A percentile compares a stretch with the other conserved stretches of the same genome.
Evolutionary conservation across 1,284 basidiomycete genomes (phyloP).

Genomic region (Ceratobasidium sp.): DNA sequence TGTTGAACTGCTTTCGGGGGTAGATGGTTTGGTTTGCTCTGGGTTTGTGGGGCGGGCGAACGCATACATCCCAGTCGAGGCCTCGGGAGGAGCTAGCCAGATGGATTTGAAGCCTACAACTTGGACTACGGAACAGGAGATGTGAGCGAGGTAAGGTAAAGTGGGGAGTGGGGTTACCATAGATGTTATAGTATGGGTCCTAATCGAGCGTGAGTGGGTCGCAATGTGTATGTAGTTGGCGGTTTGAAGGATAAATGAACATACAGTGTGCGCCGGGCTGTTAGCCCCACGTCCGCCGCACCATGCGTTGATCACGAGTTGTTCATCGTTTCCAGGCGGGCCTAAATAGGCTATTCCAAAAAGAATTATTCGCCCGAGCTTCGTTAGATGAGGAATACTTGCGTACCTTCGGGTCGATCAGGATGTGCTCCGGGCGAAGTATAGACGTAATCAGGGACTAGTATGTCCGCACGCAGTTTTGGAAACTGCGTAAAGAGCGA

Average conservation of each 20-base stretch:
- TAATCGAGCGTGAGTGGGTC: slow-evolving; percentile 54
- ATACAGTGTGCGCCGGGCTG: slow-evolving; percentile 92
- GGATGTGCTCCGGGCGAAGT: slow-evolving; percentile 62
- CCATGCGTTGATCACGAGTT: slow-evolving; percentile 88
- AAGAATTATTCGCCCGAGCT: slow-evolving; percentile 65
- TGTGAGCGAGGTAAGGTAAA: background rate
- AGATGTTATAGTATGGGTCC: slow-evolving; percentile 96
- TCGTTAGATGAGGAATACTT: slow-evolving; percentile 56
- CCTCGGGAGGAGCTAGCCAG: slow-evolving; percentile 88
- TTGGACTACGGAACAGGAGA: slow-evolving; percentile 70
- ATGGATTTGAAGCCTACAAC: slow-evolving; percentile 89
- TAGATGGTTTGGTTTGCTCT: background rate
- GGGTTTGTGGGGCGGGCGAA: slow-evolving; percentile 53
- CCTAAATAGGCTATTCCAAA: slow-evolving; percentile 45
- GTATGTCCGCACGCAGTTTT: slow-evolving; percentile 76
- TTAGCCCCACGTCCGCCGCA: slow-evolving; percentile 82
- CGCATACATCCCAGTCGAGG: slow-evolving; percentile 67
- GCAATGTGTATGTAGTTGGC: background rate
- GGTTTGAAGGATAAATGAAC: slow-evolving; percentile 54
- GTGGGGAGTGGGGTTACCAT: slow-evolving; percentile 65
- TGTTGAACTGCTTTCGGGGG: slow-evolving; percentile 57
- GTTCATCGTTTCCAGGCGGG: slow-evolving; percentile 77
- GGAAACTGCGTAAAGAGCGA: slow-evolving; percentile 90
- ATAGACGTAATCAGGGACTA: slow-evolving; percentile 90
- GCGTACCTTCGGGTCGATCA: background rate